phyloP scores from a whole-genome alignment of 495 filamentous ascomycete species.

The Stereocaulon alpinum region DNA sequence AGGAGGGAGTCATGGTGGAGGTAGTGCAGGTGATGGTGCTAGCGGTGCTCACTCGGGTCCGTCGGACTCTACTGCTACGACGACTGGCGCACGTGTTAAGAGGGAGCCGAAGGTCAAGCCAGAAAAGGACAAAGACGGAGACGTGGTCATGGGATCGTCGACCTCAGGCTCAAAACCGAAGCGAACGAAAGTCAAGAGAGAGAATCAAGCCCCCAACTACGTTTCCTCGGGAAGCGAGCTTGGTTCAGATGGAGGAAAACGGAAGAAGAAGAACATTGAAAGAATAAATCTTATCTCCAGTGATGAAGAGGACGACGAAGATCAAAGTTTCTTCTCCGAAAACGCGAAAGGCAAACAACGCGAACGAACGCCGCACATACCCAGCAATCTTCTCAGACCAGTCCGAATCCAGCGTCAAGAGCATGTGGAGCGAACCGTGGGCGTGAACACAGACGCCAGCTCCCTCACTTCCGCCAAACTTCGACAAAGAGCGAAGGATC shows the following conservation, averaged over 20 bases:
- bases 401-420: conserved; percentile 41
- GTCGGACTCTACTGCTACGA: not conserved
- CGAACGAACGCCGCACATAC: conserved; percentile 15
- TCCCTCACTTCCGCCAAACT: conserved; percentile 36
- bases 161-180: conserved; percentile 4
- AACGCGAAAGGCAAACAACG: conserved; percentile 34
- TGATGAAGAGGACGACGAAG: conserved; percentile 24
- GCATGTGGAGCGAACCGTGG: conserved; percentile 40
- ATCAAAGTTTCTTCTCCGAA: not conserved
- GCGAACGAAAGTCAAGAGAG: conserved; percentile 18
- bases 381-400: conserved; percentile 32
- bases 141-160: conserved; percentile 14
- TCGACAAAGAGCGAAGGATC: conserved; percentile 29
- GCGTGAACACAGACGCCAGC: conserved; percentile 44
- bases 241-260: conserved; percentile 21
- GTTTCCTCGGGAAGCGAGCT: conserved; percentile 36
- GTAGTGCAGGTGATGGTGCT: not conserved
- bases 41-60: not conserved
- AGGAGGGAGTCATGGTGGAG: conserved; percentile 19
- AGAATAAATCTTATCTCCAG: conserved; percentile 40
- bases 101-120: conserved; percentile 16
- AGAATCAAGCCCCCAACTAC: conserved; percentile 5
- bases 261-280: conserved; percentile 39
- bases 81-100: conserved; percentile 10
- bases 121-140: conserved; percentile 20